Base-by-base conservation (phyloP, 2,329 filamentous ascomycete genomes). In the Tolypocladium cylindrosporum region DNA sequence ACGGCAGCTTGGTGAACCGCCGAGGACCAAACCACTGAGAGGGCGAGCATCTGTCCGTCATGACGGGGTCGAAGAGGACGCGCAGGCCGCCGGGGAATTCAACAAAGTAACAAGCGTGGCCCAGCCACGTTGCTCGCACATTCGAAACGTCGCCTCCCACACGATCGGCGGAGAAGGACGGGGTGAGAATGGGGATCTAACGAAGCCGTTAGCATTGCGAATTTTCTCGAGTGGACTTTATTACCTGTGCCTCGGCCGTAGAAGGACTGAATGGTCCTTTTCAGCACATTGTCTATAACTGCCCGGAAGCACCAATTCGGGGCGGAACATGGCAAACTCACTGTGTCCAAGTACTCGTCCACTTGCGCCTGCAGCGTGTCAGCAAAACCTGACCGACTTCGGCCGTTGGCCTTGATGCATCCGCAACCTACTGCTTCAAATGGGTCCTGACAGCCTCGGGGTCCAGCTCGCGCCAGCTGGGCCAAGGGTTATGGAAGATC, bases 51-150 rank as follows among this genome's bases (percentile, higher is more conserved):
- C 89, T 84, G 59, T 90, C 83, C 69, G 90, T 89, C 63, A 95
- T 93, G 34, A 95, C 90, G 1, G 91, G 91, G 67, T 96, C 91
- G 69, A 95, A 94, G 3, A 96, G 81, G 10, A 92, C 89, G 54
- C 91, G 84, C 43, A 96, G 76, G 0, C 91, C 91, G 24, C 81
- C 78, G 1, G 90, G 89, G 64, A 91, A 95, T 71, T 96, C 91
- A 61, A 92, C 82, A 65, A 89, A 90, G 74, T 89, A 95, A 74
- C 90, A 95, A 2, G 91, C 90, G 70, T 96, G 91, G 24, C 91
- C 91, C 1, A 96, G 82, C 91, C 91, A 95, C 51, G 90, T 95
- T 43, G 90, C 88, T 54, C 55, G 24, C 34, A 56, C 4, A 54
- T 57, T 34, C 14, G 16, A 31, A 10, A 39, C 19, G 34, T 36